Conservation (phyloP, 2,329 filamentous ascomycete genomes). For the Colletotrichum trifolii region DNA sequence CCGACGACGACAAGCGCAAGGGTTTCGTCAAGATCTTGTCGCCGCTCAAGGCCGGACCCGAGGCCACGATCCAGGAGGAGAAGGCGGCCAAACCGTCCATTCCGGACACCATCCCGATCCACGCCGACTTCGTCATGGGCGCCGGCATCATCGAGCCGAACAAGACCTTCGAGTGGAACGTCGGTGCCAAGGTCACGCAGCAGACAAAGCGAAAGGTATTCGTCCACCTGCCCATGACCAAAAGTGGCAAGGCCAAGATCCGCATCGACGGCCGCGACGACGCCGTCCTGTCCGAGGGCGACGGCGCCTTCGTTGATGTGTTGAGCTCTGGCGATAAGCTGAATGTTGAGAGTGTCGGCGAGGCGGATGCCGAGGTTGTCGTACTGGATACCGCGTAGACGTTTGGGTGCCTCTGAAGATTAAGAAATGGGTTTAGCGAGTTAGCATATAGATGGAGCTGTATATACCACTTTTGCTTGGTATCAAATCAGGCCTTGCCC, state of each 20-base stretch:
- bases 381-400: constrained; percentile 71
- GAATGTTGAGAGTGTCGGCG: constrained; percentile 73
- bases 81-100: constrained; percentile 70
- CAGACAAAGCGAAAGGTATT: constrained; percentile 77
- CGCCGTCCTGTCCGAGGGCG: constrained; percentile 77
- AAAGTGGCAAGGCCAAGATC: constrained; percentile 78
- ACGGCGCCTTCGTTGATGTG: constrained; percentile 80
- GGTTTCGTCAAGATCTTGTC: constrained; percentile 81
- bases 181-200: constrained; percentile 69
- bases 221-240: constrained; percentile 84
- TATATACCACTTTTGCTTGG: neutral
- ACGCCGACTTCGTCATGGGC: constrained; percentile 86
- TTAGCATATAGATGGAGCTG: constrained; percentile 7
- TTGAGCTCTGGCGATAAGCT: constrained; percentile 74
- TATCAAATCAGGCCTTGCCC: too few relatives aligned
- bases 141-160: constrained; percentile 78
- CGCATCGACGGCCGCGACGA: constrained; percentile 74
- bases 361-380: constrained; percentile 76
- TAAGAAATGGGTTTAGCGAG: constrained; percentile 12
- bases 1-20: constrained; percentile 77
- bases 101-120: constrained; percentile 79
- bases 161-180: constrained; percentile 75
- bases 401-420: neutral
- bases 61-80: constrained; percentile 72
- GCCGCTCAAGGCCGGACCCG: constrained; percentile 73